Conservation (phyloP, 352 stramenopile species). For the Globisporangium parvum region DNA sequence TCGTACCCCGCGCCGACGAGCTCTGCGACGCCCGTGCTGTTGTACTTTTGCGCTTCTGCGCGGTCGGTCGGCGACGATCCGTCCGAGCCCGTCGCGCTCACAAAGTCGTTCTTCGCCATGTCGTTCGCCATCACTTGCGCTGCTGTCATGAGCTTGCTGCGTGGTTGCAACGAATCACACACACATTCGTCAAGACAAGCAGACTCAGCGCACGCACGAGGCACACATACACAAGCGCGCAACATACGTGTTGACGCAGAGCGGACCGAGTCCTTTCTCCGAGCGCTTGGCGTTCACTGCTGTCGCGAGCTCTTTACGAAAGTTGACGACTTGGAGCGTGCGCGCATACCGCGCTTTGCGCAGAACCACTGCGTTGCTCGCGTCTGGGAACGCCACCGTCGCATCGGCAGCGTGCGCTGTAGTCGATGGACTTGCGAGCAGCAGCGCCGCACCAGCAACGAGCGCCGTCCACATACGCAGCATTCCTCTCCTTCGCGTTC, state of each 20-base stretch:
- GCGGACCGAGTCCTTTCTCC: conserved; percentile 19
- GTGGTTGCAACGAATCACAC: not conserved
- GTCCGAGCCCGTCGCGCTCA: conserved; percentile 21
- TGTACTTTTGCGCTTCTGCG: conserved; percentile 21
- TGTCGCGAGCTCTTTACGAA: conserved; percentile 31
- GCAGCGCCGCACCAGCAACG: not conserved
- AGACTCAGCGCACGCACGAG: not conserved
- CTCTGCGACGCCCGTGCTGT: conserved; percentile 23
- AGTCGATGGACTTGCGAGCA: not conserved
- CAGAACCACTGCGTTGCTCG: conserved; percentile 7
- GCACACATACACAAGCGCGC: not conserved
- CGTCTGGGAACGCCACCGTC: not conserved
- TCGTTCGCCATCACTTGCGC: conserved; percentile 27
- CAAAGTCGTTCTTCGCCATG: conserved; percentile 20
- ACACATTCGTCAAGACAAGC: not conserved
- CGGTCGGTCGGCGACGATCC: conserved; percentile 20
- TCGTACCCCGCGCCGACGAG: conserved; percentile 24
- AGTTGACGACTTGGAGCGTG: conserved; percentile 32
- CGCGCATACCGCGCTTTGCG: conserved; percentile 1
- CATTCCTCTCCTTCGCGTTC: not conserved
- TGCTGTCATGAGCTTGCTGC: conserved; percentile 24
- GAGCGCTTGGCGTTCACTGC: conserved; percentile 33
- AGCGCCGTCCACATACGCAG: not conserved
- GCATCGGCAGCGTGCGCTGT: not conserved
- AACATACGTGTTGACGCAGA: conserved; percentile 36